Conservation (phyloP, 2,329 filamentous ascomycete genomes). For the Drechslera avenae region DNA sequence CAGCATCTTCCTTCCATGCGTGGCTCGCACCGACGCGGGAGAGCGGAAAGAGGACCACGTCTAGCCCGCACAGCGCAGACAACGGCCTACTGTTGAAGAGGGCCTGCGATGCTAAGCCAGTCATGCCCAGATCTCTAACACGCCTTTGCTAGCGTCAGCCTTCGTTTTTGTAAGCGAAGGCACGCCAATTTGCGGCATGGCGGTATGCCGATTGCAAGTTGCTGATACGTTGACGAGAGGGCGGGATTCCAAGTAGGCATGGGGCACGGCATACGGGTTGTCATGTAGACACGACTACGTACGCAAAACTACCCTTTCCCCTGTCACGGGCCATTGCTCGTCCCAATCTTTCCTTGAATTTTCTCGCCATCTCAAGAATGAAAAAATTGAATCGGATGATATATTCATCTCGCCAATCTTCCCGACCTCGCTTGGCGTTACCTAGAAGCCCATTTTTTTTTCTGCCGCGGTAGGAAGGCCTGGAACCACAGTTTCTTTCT, state of each 20-base stretch:
- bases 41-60: slow-evolving; percentile 1
- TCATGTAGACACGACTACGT: no score
- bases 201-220: background rate
- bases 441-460: background rate
- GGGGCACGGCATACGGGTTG: no score
- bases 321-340: no score
- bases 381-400: slow-evolving; percentile 1
- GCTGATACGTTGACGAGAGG: slow-evolving; percentile 1
- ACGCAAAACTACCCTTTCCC: no score
- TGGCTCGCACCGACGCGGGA: background rate
- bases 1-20: background rate
- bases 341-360: no score
- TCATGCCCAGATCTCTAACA: slow-evolving; percentile 2
- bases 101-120: slow-evolving; percentile 2
- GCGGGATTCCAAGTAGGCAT: background rate
- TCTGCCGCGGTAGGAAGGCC: background rate
- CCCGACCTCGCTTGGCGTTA: background rate
- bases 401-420: slow-evolving; percentile 1
- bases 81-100: background rate
- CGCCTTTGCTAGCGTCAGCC: slow-evolving; percentile 3
- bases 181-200: background rate
- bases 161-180: background rate
- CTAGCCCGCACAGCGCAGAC: background rate
- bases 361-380: background rate
- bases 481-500: background rate